Conservation (phyloP, 2,329 filamentous ascomycete genomes). For the Colletotrichum sidae region DNA sequence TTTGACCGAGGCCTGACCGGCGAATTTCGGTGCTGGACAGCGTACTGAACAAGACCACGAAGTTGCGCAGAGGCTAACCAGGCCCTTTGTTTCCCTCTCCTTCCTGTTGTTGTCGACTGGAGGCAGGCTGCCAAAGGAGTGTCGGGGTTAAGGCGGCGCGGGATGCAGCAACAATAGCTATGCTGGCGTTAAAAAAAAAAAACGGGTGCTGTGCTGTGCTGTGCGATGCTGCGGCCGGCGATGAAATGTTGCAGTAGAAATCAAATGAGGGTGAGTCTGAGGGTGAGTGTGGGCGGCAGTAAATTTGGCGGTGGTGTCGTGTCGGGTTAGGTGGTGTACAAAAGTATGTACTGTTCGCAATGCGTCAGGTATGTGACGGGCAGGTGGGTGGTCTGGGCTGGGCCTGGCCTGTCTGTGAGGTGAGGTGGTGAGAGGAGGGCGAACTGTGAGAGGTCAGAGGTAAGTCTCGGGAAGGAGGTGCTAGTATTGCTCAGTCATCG, state of each 20-base stretch:
- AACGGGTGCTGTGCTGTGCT: too few species aligned
- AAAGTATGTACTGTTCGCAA: neutral
- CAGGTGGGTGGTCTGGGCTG: neutral
- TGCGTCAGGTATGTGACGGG: neutral
- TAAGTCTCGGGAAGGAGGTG: neutral
- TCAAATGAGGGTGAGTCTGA: conserved; percentile 13
- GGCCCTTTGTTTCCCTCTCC: neutral
- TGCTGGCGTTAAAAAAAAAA: conserved; percentile 17
- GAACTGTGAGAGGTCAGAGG: neutral
- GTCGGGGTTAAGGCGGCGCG: conserved; percentile 15
- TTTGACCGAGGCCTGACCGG: conserved; percentile 31
- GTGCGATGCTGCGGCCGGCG: conserved; percentile 5
- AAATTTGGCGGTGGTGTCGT: conserved; percentile 13
- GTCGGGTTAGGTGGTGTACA: conserved; percentile 7
- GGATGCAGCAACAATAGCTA: conserved; percentile 24
- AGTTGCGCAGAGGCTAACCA: neutral
- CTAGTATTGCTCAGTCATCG: conserved; percentile 25
- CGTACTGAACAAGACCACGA: neutral
- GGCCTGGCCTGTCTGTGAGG: neutral
- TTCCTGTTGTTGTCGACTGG: too few species aligned
- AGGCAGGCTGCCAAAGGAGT: conserved; percentile 27
- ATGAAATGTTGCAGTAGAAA: conserved; percentile 28
- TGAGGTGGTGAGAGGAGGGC: neutral
- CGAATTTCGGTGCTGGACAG: conserved; percentile 4
- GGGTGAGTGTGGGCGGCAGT: neutral